Conservation (phyloP, 2,329 filamentous ascomycete species). For the Diaporthe destruens region DNA sequence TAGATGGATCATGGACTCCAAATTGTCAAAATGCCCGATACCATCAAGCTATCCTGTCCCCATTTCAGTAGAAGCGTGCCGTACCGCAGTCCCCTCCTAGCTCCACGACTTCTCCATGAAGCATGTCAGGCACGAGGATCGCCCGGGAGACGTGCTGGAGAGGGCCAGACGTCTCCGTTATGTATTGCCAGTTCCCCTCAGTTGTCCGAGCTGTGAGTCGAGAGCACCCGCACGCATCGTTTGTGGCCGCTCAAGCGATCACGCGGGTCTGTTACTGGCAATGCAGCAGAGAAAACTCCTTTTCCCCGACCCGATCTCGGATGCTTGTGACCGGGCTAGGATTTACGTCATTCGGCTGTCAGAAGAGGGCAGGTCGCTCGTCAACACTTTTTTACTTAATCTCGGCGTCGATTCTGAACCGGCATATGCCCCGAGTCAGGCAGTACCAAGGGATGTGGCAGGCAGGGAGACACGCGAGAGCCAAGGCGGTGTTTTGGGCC, state of each 20-base stretch:
- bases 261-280: constrained; percentile 13
- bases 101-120: constrained; percentile 38
- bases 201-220: neutral
- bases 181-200: neutral
- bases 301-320: constrained; percentile 33
- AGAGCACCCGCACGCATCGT: neutral
- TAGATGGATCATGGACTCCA: constrained; percentile 40
- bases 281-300: constrained; percentile 29
- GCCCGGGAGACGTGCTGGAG: constrained; percentile 17
- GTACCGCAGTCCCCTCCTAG: constrained; percentile 40
- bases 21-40: constrained; percentile 34
- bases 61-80: constrained; percentile 41
- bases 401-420: constrained; percentile 39
- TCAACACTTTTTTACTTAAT: constrained; percentile 35
- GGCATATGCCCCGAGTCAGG: constrained; percentile 37
- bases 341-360: constrained; percentile 36
- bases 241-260: constrained; percentile 2
- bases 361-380: constrained; percentile 23
- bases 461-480: constrained; percentile 32
- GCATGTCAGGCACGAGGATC: constrained; percentile 29
- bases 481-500: constrained; percentile 37
- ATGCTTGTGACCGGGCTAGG: constrained; percentile 12
- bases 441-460: constrained; percentile 22
- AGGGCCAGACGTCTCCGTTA: constrained; percentile 24
- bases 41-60: constrained; percentile 37